Conservation (phyloP, 2,329 filamentous ascomycete genomes). For the Alternaria ventricosa region DNA sequence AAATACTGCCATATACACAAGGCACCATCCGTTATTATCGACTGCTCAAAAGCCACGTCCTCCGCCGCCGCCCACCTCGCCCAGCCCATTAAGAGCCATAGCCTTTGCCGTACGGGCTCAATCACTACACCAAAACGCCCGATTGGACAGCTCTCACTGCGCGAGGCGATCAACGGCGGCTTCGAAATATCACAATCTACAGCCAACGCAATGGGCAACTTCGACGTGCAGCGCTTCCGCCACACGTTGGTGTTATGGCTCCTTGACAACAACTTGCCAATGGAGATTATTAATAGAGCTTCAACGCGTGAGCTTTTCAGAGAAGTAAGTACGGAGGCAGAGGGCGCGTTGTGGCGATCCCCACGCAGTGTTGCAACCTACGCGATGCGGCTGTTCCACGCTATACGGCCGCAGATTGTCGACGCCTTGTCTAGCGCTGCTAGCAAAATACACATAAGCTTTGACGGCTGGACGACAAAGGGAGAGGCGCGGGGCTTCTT, state of each 20-base stretch:
- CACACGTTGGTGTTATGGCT: background rate
- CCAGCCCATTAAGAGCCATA: background rate
- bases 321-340: background rate
- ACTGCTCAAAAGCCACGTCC: background rate
- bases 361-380: too few relatives aligned
- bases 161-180: background rate
- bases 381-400: background rate
- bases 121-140: too few relatives aligned
- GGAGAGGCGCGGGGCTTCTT: constrained; percentile 5
- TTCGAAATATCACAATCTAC: background rate
- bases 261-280: background rate
- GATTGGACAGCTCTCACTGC: background rate
- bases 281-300: background rate
- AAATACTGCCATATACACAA: background rate
- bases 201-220: background rate
- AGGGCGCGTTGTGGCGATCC: constrained; percentile 1
- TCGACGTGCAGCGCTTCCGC: background rate
- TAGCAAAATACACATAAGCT: background rate
- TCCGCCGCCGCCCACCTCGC: background rate
- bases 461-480: constrained; percentile 6
- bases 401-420: constrained; percentile 1
- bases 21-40: too few relatives aligned
- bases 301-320: background rate
- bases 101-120: too few relatives aligned
- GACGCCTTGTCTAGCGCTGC: background rate